Base-by-base conservation (phyloP, 192 early-diverging fungal species). In the Rhizoclosmatium sp. region DNA sequence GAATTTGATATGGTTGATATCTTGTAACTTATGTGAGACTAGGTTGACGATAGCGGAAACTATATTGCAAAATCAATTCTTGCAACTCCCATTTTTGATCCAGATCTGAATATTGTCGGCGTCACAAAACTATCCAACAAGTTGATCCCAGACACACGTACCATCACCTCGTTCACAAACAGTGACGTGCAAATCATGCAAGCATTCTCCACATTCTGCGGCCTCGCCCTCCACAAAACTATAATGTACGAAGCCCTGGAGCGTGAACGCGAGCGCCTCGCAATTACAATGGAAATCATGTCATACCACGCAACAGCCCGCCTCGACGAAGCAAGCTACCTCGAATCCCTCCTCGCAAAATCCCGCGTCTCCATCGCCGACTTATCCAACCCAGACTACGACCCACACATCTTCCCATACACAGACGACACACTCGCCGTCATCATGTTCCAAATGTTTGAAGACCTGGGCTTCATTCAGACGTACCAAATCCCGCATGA, bases 121-220 rank as follows among this genome's bases (percentile, higher is more conserved):
- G 86, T 87, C 3, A 72, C 78, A 9, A 87, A 84, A 65, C 61
- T 87, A 19, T 69, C 84, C 66, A 87, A 86, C 78, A 87, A 87
- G 67, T 67, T 45, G 3, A 77, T 59, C 19, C 48, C 46, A 10
- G 77, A 81, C 3, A 47, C 12, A 7, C n/a, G 19, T 0, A 47
- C 59, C 64, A 72, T 81, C 12, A 21, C 65, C 4, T 12, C 51
- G 21, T 87, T 87, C 73, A 76, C 64, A 10, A 59, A 67, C 7
- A 31, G 14, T 2, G 86, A 87, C 56, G 70, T 81, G 16, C 40
- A 80, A 46, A 59, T 83, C 51, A 75, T 86, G 70, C 64, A 82
- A 64, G 81, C 74, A 4, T 85, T 87, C 54, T 69, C 85, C 9
- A 78, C 79, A 2, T 87, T 85, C 54, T 87, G 82, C 69, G 86